Base-by-base conservation (phyloP, 805 yeast genomes). In the Zygosaccharomyces siamensis region DNA sequence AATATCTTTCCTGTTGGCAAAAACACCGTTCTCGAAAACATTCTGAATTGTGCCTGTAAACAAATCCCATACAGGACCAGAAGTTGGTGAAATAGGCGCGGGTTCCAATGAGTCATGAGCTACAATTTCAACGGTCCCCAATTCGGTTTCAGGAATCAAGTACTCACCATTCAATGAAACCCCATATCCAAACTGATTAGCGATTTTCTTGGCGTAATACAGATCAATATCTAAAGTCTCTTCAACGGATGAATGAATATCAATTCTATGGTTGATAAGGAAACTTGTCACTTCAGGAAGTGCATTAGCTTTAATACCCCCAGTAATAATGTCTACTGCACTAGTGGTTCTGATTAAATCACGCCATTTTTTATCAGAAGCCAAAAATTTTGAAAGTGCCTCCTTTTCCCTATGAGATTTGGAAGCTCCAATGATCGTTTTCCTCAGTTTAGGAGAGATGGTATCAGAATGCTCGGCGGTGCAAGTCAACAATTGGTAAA, bases 301-400 rank as follows among this genome's bases (percentile, higher is more conserved):
- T 0, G 88, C 86, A 56, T 84, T 84, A 39, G 78, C 72, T 65
- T 84, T 84, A 50, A 78, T 73, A 18, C 89, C 89, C 12, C 88
- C 89, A 7, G 63, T 55, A 48, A 84, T 71, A 10, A 81, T 72
- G 59, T 83, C 86, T 31, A 76, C 70, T 0, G 89, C 85, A 64
- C 64, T 71, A 30, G 64, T 66, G 8, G 80, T 67, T 8, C 79
- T 79, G 20, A 80, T 60, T 42, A 68, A 68, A 24, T 43, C 46
- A n/a, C 46, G 27, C 39, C 28, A 33, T 14, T 26, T 24, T 7
- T 10, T 12, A 21, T 21, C 8, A 4, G 39, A 35, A 21, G 46
- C 39, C n/a, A 43, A 20, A 28, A 43, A 43, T 21, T 24, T 21
- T 11, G 32, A 12, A 4, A 43, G 32, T 20, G 21, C 39, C 31